Percentiles rank a stretch among this genome's conserved stretches.
These are phyloP conservation scores for Pichia sp. DNA, from an alignment of 1,139 yeast species.

Conservation along the genomic window DNA sequence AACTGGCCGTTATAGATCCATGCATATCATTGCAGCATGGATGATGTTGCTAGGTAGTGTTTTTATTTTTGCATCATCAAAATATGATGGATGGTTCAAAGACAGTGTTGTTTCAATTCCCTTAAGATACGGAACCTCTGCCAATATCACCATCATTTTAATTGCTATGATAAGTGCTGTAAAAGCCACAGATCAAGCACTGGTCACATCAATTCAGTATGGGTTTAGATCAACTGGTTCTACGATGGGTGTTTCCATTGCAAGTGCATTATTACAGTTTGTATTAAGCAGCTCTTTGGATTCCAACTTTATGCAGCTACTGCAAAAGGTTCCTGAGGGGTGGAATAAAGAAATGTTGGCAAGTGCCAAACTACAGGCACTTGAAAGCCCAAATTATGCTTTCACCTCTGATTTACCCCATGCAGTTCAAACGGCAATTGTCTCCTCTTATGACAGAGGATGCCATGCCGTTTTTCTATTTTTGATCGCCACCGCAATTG, in stretches of 20 bases:
- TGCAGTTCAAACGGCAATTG: slow-evolving; percentile 28
- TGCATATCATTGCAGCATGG: slow-evolving; percentile 21
- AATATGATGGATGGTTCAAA: slow-evolving; percentile 16
- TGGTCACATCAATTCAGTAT: slow-evolving; percentile 42
- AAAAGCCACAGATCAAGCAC: slow-evolving; percentile 34
- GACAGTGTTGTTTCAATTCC: slow-evolving; percentile 32
- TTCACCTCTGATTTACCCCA: slow-evolving; percentile 26
- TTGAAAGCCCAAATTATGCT: slow-evolving; percentile 33
- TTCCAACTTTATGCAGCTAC: slow-evolving; percentile 4
- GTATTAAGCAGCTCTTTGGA: slow-evolving; percentile 7
- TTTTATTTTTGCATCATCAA: slow-evolving; percentile 10
- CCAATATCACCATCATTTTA: slow-evolving; percentile 35
- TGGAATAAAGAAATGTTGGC: slow-evolving; percentile 4
- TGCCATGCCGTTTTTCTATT: slow-evolving; percentile 26
- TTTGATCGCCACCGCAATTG: slow-evolving; percentile 29
- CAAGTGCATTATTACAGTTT: slow-evolving; percentile 35
- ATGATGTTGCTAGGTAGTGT: slow-evolving; percentile 25
- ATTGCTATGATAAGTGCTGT: slow-evolving; percentile 41
- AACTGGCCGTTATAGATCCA: slow-evolving; percentile 20
- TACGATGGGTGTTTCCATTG: slow-evolving; percentile 39
- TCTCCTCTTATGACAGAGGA: slow-evolving; percentile 31
- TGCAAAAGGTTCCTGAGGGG: slow-evolving; percentile 5
- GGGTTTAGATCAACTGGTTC: slow-evolving; percentile 44
- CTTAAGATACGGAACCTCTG: slow-evolving; percentile 34
- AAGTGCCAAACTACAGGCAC: slow-evolving; percentile 9